Evolutionary conservation across 305 asterid species (phyloP), one percentile per base, ranked within the genome.

Genomic region (Fraxinus albicans): DNA sequence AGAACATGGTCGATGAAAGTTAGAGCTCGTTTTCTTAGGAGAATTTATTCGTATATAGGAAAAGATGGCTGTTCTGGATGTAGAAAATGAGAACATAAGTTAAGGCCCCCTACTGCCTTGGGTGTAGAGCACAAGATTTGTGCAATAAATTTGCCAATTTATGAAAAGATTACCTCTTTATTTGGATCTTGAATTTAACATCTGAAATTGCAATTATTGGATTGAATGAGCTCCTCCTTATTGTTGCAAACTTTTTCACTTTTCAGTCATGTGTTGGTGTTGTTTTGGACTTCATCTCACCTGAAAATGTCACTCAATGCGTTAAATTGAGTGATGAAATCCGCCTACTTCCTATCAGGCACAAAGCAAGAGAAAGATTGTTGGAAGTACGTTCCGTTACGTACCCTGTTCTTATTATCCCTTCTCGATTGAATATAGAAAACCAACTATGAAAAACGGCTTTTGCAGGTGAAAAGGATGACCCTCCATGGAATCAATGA

Each of bases 211-310:
- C 76, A 23, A 38, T 53, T 83, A 80, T 81, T 34, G 76, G 78
- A 53, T 67, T 73, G 47, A 70, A 79, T 35, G 80, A 50, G 25
- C 58, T 63, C 44, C 65, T 76, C 36, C 87, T 85, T 70, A 50
- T 35, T 79, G 77, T 78, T 83, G 79, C 60, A 72, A 38, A 69
- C 74, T 86, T 53, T 77, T 83, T 40, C 50, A 60, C 63, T 76
- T 82, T 85, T 50, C 97, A 96, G 99, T 91, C 99, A 29, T 96
- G 97, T 53, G 93, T 93, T 79, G 91, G 86, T 80, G 84, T 95
- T 70, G 93, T 92, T 78, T 67, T 95, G 90, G 95, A 95, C 90
- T 96, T 95, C 91, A 88, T 95, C 89, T 96, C 99, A 12, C 99
- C 99, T 17, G 99, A 96, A 90, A 96, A 86, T 88, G 93, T 91